phyloP scores from a whole-genome alignment of 805 yeast species.

The Wickerhamomyces chaumierensis region DNA sequence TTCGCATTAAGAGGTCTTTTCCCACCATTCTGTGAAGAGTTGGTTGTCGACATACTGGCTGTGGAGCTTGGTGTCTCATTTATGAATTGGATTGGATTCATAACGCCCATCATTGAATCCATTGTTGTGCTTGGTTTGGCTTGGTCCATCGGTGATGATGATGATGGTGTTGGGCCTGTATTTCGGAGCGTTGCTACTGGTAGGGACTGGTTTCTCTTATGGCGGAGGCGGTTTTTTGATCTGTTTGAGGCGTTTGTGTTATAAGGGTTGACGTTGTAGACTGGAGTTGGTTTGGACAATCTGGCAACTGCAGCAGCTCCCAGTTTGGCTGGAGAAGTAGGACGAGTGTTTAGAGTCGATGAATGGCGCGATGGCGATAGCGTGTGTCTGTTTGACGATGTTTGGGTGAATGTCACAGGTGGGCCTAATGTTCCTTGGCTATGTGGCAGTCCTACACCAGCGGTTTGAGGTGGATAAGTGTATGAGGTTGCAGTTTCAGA shows the following conservation, averaged over 20 bases:
- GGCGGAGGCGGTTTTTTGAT: no score
- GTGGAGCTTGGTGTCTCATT: slow-evolving; percentile 20
- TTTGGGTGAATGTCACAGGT: background rate
- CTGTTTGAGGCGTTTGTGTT: no score
- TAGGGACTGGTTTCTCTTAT: slow-evolving; percentile 28
- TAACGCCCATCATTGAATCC: slow-evolving; percentile 17
- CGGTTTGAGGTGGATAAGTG: slow-evolving; percentile 1
- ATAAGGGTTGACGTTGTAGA: no score
- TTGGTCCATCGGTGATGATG: no score
- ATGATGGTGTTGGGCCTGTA: no score
- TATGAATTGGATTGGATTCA: slow-evolving; percentile 18
- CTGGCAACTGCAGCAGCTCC: slow-evolving; percentile 66
- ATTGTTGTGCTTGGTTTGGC: slow-evolving; percentile 3
- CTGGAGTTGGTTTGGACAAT: slow-evolving; percentile 19
- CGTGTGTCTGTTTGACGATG: no score
- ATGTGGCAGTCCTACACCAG: no score
- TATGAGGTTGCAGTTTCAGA: background rate
- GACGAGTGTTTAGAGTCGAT: background rate
- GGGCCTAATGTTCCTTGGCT: background rate
- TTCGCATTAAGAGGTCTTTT: no score
- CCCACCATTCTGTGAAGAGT: no score
- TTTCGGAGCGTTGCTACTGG: slow-evolving; percentile 15
- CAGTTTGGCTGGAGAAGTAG: slow-evolving; percentile 52
- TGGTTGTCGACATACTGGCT: no score
- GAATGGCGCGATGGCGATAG: background rate